Conservation (phyloP, 2,329 filamentous ascomycete species). For the Cladosporium austrohemisphaericum region DNA sequence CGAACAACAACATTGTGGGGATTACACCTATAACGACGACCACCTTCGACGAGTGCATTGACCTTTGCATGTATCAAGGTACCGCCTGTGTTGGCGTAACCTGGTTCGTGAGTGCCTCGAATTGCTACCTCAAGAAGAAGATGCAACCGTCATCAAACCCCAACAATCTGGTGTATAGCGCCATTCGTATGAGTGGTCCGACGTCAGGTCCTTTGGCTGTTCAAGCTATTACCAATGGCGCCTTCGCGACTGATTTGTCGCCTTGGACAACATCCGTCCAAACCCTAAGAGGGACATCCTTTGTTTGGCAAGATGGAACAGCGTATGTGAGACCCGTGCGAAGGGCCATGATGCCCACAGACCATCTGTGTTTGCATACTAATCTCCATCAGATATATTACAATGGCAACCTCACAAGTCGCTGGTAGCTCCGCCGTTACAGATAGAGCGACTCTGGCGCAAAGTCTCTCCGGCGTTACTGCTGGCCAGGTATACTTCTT, state of each 20-base stretch:
- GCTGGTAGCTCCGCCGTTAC: background rate
- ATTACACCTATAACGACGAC: background rate
- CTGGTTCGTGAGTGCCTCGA: too few relatives aligned
- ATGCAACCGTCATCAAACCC: background rate
- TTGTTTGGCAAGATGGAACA: too few relatives aligned
- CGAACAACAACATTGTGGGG: background rate
- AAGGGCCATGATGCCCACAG: too few relatives aligned
- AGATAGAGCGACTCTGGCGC: too few relatives aligned
- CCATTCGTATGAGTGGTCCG: conserved; percentile 4
- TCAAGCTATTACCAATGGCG: too few relatives aligned
- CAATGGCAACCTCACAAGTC: background rate
- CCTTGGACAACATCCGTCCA: too few relatives aligned
- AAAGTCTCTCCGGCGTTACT: too few relatives aligned
- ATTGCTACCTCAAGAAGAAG: background rate
- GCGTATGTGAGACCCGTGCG: too few relatives aligned
- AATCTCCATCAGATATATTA: background rate
- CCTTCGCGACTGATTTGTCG: too few relatives aligned
- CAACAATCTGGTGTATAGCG: background rate
- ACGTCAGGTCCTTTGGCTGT: too few relatives aligned
- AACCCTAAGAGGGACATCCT: background rate
- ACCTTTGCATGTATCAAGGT: conserved; percentile 1
- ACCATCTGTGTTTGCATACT: too few relatives aligned
- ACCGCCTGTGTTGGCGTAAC: background rate
- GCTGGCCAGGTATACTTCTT: too few relatives aligned
- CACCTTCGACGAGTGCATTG: background rate